Conservation (phyloP, 1,139 yeast species). For the Maudiozyma humilis region DNA sequence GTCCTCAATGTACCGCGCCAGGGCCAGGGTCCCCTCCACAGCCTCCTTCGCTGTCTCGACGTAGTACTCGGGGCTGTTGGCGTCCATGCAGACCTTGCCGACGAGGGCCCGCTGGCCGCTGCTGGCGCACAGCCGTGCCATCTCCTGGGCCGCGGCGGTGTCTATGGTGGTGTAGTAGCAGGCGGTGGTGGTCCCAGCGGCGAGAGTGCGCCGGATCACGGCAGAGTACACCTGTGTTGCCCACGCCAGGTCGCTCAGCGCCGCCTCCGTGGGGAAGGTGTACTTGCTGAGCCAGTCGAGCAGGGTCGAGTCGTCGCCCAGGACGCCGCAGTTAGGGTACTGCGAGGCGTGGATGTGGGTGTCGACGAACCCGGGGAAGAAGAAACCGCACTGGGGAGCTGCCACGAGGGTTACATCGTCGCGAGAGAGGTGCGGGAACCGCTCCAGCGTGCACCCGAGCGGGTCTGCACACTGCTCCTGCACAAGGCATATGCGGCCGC, state of each 20-base stretch:
- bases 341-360: slow-evolving; percentile 97
- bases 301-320: slow-evolving; percentile 66
- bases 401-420: slow-evolving; percentile 20
- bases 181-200: slow-evolving; percentile 84
- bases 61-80: slow-evolving; percentile 61
- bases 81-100: slow-evolving; percentile 91
- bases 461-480: slow-evolving; percentile 12
- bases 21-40: slow-evolving; percentile 45
- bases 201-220: slow-evolving; percentile 59
- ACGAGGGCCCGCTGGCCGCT: slow-evolving; percentile 81
- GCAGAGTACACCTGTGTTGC: slow-evolving; percentile 58
- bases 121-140: slow-evolving; percentile 62
- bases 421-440: slow-evolving; percentile 13
- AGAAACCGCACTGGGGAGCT: slow-evolving; percentile 36
- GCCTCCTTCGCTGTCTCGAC: slow-evolving; percentile 60
- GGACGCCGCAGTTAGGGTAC: slow-evolving; percentile 88
- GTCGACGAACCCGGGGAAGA: slow-evolving; percentile 88
- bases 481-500: slow-evolving; percentile 21
- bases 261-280: slow-evolving; percentile 81
- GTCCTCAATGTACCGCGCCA: slow-evolving; percentile 47
- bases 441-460: not conserved
- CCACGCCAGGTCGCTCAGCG: slow-evolving; percentile 40
- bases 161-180: slow-evolving; percentile 88
- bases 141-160: slow-evolving; percentile 58
- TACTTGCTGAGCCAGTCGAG: slow-evolving; percentile 81